These are phyloP conservation scores for Oryza nivara DNA, from an alignment of 176 grass and related monocot species.

Conservation along the genomic window DNA sequence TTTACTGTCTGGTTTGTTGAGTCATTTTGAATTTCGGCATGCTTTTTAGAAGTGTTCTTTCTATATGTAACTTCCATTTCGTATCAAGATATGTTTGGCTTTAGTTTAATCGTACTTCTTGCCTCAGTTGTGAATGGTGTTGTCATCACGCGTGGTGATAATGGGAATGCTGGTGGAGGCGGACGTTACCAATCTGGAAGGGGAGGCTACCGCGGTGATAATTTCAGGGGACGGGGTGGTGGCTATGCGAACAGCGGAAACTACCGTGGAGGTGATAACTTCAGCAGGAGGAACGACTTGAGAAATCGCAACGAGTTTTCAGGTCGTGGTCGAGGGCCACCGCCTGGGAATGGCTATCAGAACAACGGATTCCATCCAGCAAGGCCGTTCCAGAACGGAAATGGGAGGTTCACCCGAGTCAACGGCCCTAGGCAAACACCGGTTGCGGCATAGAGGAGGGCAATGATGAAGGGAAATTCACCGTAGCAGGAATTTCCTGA, in stretches of 20 bases:
- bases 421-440: constrained; percentile 39
- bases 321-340: constrained; percentile 39
- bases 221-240: constrained; percentile 53
- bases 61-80: not conserved
- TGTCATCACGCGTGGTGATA: constrained; percentile 22
- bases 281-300: constrained; percentile 35
- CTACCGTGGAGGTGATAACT: constrained; percentile 50
- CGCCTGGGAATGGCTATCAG: constrained; percentile 32
- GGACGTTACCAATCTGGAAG: constrained; percentile 46
- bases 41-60: not conserved
- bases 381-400: constrained; percentile 45
- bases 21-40: not conserved
- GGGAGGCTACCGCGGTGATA: constrained; percentile 53
- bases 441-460: constrained; percentile 17
- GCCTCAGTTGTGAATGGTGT: constrained; percentile 40
- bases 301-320: constrained; percentile 51
- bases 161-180: constrained; percentile 30
- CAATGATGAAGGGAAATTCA: not conserved
- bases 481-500: not conserved
- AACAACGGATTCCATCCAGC: constrained; percentile 42
- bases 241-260: constrained; percentile 30
- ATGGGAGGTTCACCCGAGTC: constrained; percentile 27
- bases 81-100: not conserved
- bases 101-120: not conserved
- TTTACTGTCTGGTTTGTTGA: not conserved